Evolutionary conservation across 164 flowering plant genomes (phyloP).

Genomic region (Tetracentron sinense): DNA sequence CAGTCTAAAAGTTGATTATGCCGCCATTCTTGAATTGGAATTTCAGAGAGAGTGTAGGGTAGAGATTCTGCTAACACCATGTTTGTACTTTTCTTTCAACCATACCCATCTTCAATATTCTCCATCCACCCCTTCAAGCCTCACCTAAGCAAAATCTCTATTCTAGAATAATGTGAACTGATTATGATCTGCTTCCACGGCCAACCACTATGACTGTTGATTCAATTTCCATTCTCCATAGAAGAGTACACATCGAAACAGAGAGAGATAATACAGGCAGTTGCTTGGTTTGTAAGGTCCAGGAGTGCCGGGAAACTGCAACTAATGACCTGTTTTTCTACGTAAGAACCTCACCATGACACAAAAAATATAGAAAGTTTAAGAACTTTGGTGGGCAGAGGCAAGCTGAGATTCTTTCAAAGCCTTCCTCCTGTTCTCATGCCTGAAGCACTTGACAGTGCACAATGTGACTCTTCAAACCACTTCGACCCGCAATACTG

Average conservation of each 20-base stretch:
- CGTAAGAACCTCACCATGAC: conserved; percentile 5
- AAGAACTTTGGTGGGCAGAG: background rate
- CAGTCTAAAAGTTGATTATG: background rate
- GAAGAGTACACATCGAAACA: background rate
- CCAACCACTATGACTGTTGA: background rate
- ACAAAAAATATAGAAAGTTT: conserved; percentile 8
- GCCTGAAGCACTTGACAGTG: conserved; percentile 98
- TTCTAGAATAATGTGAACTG: background rate
- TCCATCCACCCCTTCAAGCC: background rate
- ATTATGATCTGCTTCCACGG: background rate
- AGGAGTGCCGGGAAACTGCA: no score
- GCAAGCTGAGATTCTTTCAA: conserved; percentile 6
- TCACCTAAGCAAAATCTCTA: background rate
- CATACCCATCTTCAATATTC: background rate
- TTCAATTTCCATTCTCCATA: conserved; percentile 5
- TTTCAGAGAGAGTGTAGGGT: background rate
- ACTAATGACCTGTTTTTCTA: background rate
- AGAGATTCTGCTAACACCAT: background rate
- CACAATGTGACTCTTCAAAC: conserved; percentile 80
- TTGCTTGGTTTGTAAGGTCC: background rate
- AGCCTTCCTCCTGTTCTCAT: conserved; percentile 33
- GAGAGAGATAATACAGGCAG: background rate
- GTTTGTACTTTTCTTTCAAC: background rate
- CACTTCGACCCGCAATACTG: conserved; percentile 75
- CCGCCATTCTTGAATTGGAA: background rate